Base-by-base conservation (phyloP, 2,329 filamentous ascomycete species). In the Curvularia eragrostidis region DNA sequence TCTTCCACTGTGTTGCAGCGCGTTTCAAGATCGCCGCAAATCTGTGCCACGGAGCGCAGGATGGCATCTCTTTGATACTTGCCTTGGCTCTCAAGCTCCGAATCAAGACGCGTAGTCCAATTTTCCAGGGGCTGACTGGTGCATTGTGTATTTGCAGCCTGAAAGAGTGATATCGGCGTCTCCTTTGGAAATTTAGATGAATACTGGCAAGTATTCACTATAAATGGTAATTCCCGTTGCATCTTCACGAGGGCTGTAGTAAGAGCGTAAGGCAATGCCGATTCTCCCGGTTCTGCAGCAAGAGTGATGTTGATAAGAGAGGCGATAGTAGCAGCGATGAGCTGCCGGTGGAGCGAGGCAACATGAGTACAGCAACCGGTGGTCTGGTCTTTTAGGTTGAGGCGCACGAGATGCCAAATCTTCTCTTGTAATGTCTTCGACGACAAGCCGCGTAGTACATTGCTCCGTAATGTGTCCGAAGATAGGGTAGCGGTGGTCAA, bases 1-100 rank as follows among this genome's bases (percentile, higher is more conserved):
- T 78, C 78, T 70, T 88, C 85, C 2, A 83, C 77, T 30, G 79
- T 79, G 32, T 82, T 78, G 65, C 85, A 88, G 7, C 85, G 80
- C 9, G 73, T 74, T 63, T 88, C 85, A 1, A 88, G 75, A 54
- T 86, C 84, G 23, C 80, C 78, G 64, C 85, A 87, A 12, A 84
- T 80, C 32, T 83, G 78, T 15, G 80, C 77, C 15, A 87, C 80
- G 19, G 81, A 78, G 9, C 78, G 75, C 26, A 84, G 69, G 8
- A 87, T 72, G 1, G 71, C 74, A n/a, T 82, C 76, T 7, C 82
- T 75, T 30, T 82, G 80, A 24, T 77, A 73, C 13, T 72, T 73
- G 36, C 58, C 71, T 21, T 77, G 71, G 23, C 63, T 67, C 21
- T 76, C 62, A 6, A 87, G 72, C 12, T 80, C 77, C 7, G 76